A percentile compares a stretch with the other conserved stretches of the same genome.
phyloP scores from a whole-genome alignment of 345 rosid genomes.

The Populus deltoides region DNA sequence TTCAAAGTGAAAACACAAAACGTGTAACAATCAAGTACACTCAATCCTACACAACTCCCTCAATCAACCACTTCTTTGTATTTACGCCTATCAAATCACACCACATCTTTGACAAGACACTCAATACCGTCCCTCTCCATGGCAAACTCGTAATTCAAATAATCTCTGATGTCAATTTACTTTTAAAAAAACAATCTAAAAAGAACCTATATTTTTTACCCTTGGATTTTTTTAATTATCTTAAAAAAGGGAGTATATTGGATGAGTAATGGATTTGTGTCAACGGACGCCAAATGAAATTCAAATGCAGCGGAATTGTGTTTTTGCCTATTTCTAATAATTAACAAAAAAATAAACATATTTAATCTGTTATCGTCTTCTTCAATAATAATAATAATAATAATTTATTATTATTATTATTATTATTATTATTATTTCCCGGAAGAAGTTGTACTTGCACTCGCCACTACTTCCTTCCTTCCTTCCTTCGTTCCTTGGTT shows the following conservation, averaged over 20 bases:
- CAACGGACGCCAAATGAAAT: conserved; percentile 53
- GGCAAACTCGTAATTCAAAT: not conserved
- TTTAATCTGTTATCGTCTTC: not conserved
- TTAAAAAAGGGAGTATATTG: not conserved
- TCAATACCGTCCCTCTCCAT: not conserved
- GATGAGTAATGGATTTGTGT: conserved; percentile 18
- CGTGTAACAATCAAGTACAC: not conserved
- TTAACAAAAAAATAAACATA: not conserved
- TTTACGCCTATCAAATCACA: not conserved
- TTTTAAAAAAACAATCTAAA: not conserved
- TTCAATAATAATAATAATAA: not conserved
- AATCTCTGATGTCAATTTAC: not conserved
- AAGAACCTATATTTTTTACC: not conserved
- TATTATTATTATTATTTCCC: not conserved
- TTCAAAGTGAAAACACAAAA: not conserved
- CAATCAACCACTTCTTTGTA: not conserved
- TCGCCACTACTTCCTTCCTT: not conserved
- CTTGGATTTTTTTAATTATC: not conserved
- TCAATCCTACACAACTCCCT: not conserved
- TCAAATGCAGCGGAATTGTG: conserved; percentile 31
- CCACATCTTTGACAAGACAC: not conserved
- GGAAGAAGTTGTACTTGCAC: not conserved
- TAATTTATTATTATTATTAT: too few species aligned
- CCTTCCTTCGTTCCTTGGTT: not conserved
- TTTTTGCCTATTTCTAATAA: not conserved